Conservation (phyloP, 306 rosid species). For the Castanospermum australe region DNA sequence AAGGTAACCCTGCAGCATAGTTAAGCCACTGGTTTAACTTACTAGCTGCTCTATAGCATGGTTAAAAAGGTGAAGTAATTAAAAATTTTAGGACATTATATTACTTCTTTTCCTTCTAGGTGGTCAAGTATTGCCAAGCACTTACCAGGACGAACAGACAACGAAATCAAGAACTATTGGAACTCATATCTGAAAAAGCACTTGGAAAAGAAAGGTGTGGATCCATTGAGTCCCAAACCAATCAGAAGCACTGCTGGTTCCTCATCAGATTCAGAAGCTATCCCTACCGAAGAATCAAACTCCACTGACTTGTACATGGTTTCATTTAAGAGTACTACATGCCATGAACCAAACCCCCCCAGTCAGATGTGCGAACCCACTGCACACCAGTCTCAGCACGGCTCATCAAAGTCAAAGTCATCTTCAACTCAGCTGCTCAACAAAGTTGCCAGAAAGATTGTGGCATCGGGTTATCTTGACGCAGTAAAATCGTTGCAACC, state of each 20-base stretch:
- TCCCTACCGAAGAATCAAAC: background rate
- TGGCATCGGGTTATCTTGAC: background rate
- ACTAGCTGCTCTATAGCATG: too few species aligned
- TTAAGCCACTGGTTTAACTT: background rate
- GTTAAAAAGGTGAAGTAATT: background rate
- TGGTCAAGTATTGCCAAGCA: conserved; percentile 33
- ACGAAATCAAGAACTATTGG: conserved; percentile 32
- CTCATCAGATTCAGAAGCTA: background rate
- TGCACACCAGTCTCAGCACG: background rate
- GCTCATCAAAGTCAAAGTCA: background rate
- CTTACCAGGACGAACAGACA: conserved; percentile 22
- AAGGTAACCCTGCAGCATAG: background rate
- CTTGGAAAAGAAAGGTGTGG: background rate
- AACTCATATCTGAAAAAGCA: conserved; percentile 20
- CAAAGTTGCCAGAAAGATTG: conserved; percentile 20
- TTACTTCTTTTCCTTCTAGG: background rate
- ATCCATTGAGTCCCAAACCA: background rate
- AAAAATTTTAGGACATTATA: background rate
- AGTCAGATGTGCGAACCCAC: background rate
- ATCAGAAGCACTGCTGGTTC: background rate
- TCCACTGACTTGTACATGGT: background rate
- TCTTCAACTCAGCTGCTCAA: conserved; percentile 23
- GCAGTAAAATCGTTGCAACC: background rate
- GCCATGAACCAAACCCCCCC: background rate
- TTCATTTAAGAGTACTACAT: background rate